Evolutionary conservation across 257 asterid species (phyloP), one percentile per base, ranked within the genome.

Genomic region (Ilex aquifolium): DNA sequence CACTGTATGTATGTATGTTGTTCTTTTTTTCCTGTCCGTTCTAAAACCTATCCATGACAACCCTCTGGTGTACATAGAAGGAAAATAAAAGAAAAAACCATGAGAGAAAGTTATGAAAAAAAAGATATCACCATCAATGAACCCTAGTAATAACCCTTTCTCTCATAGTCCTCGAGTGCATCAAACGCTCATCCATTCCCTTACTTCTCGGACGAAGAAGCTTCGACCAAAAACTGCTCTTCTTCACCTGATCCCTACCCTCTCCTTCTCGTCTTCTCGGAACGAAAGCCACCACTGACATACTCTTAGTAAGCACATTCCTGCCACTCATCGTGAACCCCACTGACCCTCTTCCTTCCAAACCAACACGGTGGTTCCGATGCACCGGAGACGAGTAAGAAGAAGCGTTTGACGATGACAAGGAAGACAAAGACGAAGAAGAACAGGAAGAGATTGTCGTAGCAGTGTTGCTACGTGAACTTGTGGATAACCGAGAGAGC

Each of bases 211-310:
- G 73, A 3, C 53, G 58, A 39, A 83, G 49, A 65, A 85, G 66
- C 62, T 71, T 90, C 1, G 88, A 80, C 88, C 95, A 90, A 77
- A 90, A 87, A 16, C 67, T 48, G 73, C 82, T 86, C 56, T 54
- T 68, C 61, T 68, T 67, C 63, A 44, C 69, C 12, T 21, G 32
- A 3, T 39, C 60, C 30, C 71, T 74, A 5, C 56, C 81, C 13
- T 73, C 59, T 60, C 58, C 39, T 54, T 11, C 65, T 10, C 57
- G 69, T 16, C 81, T 77, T 31, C 69, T 67, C 65, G 74, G 63
- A 7, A 71, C 62, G 44, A 74, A 73, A 32, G 86, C 85, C 81
- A 74, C 85, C 82, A 76, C 39, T 0, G 97, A 85, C 32, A 81
- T 82, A 60, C 91, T 85, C 79, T 87, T 90, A 57, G 68, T 69